Conservation (phyloP, 2,329 filamentous ascomycete genomes). For the Dactylellina leptospora region DNA sequence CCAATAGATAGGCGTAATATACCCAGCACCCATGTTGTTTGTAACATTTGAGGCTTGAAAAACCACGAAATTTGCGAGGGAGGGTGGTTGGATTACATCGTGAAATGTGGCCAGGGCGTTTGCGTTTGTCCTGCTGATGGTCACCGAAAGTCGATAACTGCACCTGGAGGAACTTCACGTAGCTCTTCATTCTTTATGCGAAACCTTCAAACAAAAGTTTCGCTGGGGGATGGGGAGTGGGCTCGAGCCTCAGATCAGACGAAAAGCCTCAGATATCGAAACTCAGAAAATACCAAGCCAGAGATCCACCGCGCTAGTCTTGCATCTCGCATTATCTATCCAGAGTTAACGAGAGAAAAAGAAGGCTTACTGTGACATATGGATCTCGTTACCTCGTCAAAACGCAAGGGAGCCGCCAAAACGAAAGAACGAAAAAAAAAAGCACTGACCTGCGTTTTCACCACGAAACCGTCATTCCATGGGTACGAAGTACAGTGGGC, state of each 20-base stretch:
- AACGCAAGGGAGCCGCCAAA: neutral
- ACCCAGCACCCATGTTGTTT: neutral
- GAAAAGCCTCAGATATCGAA: constrained; percentile 11
- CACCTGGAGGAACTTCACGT: too few relatives aligned
- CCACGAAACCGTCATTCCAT: neutral
- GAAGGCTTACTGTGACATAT: neutral
- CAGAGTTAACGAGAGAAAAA: constrained; percentile 6
- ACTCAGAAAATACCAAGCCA: neutral
- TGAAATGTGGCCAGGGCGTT: constrained; percentile 4
- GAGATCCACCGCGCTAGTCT: neutral
- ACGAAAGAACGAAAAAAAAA: neutral
- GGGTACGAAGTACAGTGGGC: neutral
- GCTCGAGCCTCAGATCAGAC: constrained; percentile 48
- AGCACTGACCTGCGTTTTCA: neutral
- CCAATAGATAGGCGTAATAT: constrained; percentile 9
- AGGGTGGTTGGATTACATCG: neutral
- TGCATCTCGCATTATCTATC: constrained; percentile 18
- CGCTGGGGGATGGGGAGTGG: neutral
- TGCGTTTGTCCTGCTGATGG: neutral
- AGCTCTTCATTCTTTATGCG: too few relatives aligned
- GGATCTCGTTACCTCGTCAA: too few relatives aligned
- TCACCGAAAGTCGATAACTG: too few relatives aligned
- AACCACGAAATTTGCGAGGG: neutral
- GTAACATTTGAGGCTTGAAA: constrained; percentile 2
- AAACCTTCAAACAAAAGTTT: too few relatives aligned